Conservation (phyloP, 176 grass and related monocot genomes). For the Dactylis glomerata region DNA sequence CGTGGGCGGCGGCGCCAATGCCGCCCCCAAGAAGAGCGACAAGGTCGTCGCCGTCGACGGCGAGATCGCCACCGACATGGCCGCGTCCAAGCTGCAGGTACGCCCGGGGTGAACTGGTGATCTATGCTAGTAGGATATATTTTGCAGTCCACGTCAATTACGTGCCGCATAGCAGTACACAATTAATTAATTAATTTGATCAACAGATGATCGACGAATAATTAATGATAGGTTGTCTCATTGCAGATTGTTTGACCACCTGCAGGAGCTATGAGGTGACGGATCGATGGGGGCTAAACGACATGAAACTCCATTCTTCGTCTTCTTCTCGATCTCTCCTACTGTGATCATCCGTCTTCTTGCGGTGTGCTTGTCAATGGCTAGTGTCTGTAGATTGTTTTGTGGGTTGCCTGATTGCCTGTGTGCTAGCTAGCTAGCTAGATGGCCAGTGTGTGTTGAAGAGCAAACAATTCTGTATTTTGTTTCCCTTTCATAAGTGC, state of each 20-base stretch:
- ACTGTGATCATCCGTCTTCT: constrained; percentile 15
- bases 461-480: constrained; percentile 37
- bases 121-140: neutral
- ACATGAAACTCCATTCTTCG: constrained; percentile 2
- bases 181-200: neutral
- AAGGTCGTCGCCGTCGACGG: constrained; percentile 26
- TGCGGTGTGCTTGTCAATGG: constrained; percentile 17
- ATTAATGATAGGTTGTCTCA: constrained; percentile 21
- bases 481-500: constrained; percentile 14
- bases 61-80: constrained; percentile 18
- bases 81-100: constrained; percentile 35
- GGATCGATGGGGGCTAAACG: neutral
- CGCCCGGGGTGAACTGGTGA: neutral
- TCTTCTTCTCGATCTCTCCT: constrained; percentile 10
- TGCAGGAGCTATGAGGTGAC: constrained; percentile 49
- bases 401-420: constrained; percentile 19
- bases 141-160: neutral
- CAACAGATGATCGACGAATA: neutral
- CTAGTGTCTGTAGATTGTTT: constrained; percentile 45
- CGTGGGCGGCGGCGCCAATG: constrained; percentile 28
- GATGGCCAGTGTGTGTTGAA: constrained; percentile 40
- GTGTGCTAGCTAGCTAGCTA: constrained; percentile 27
- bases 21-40: constrained; percentile 37
- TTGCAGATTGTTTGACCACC: constrained; percentile 12
- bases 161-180: neutral